Evolutionary conservation across 306 rosid genomes (phyloP).

Genomic region (Begonia masoniana): DNA sequence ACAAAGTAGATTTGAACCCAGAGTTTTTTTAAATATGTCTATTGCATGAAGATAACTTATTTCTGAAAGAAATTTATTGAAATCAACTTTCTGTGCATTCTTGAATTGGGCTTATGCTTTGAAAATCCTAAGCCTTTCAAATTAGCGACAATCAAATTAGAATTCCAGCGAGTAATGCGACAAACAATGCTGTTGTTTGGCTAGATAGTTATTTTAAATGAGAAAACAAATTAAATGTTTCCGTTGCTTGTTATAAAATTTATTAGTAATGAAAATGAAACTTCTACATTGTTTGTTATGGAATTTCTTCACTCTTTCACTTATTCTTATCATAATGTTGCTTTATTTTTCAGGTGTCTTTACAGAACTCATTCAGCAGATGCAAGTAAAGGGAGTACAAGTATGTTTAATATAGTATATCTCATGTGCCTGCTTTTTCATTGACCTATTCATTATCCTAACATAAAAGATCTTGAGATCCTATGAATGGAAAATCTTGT

Average conservation of each 20-base stretch:
- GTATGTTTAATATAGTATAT: conserved; percentile 22
- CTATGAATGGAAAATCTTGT: no score
- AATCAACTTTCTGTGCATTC: no score
- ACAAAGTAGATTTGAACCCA: no score
- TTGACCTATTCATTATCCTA: background rate
- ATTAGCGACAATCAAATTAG: no score
- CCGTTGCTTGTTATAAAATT: background rate
- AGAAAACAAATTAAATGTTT: background rate
- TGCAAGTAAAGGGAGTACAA: conserved; percentile 97
- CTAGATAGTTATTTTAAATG: conserved; percentile 3
- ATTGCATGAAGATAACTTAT: no score
- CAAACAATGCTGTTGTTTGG: conserved; percentile 1
- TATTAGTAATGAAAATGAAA: background rate
- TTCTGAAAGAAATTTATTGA: no score
- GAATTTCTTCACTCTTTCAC: no score
- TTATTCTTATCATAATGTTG: conserved; percentile 1
- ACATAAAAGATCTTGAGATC: background rate
- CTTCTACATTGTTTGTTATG: no score
- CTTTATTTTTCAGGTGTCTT: conserved; percentile 62
- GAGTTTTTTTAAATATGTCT: no score
- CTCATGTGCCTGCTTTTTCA: background rate
- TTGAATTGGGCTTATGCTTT: no score
- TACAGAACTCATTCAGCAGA: conserved; percentile 95
- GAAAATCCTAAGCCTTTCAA: no score
- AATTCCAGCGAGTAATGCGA: background rate